Conservation (phyloP, 1,139 yeast species). For the Diutina scorzettiae region DNA sequence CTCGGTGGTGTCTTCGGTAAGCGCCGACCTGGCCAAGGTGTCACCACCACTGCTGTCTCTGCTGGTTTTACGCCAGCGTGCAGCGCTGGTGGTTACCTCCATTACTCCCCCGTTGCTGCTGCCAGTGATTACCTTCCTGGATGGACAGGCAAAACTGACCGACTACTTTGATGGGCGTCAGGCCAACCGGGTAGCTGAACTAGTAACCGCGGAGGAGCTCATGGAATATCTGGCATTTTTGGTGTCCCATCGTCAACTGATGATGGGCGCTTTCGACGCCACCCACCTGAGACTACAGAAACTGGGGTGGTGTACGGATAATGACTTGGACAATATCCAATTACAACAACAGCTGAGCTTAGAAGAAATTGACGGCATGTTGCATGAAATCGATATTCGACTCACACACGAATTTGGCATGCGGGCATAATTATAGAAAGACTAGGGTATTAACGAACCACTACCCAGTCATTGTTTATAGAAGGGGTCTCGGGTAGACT, state of each 20-base stretch:
- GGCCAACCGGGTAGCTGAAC: conserved; percentile 4
- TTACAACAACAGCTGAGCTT: conserved; percentile 22
- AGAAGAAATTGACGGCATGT: conserved; percentile 22
- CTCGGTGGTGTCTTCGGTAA: background rate
- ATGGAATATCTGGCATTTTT: conserved; percentile 21
- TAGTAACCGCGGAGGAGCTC: conserved; percentile 19
- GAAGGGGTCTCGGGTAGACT: too few relatives aligned
- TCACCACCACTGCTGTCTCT: background rate
- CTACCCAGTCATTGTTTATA: too few relatives aligned
- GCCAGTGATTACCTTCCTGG: conserved; percentile 31
- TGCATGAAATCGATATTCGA: conserved; percentile 21
- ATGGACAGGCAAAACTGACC: conserved; percentile 26
- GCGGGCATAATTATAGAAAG: conserved; percentile 10
- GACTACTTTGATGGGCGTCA: conserved; percentile 19
- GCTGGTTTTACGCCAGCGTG: conserved; percentile 1
- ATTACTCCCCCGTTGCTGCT: conserved; percentile 24
- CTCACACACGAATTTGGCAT: conserved; percentile 18
- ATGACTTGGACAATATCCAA: conserved; percentile 31
- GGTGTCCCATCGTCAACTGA: conserved; percentile 19
- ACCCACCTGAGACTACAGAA: conserved; percentile 24
- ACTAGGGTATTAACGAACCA: too few relatives aligned
- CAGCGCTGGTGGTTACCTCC: conserved; percentile 2
- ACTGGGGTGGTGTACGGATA: conserved; percentile 36
- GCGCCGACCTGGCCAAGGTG: background rate
- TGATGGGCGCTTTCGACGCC: conserved; percentile 23